Evolutionary conservation across 2,329 filamentous ascomycete species (phyloP).

Genomic region (Beauveria asiatica): DNA sequence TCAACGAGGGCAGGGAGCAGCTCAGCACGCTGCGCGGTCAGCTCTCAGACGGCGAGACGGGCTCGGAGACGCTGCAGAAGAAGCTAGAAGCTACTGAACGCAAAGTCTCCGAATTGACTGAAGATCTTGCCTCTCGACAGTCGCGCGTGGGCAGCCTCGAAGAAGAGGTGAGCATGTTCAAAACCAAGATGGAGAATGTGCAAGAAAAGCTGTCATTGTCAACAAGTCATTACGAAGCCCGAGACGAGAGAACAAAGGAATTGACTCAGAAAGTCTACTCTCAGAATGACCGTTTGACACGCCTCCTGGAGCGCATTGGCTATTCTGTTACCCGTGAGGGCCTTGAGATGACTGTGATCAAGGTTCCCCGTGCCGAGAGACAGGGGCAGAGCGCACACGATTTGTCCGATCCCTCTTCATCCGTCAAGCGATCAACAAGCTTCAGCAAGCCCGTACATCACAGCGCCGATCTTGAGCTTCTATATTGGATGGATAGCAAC

Average conservation of each 20-base stretch:
- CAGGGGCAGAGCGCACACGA: constrained; percentile 46
- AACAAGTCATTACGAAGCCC: constrained; percentile 54
- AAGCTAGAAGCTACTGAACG: constrained; percentile 68
- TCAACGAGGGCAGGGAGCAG: constrained; percentile 59
- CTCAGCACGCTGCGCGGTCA: constrained; percentile 59
- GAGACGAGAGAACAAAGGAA: constrained; percentile 68
- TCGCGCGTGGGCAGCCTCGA: constrained; percentile 69
- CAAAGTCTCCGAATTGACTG: constrained; percentile 57
- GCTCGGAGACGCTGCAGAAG: constrained; percentile 69
- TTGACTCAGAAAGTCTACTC: constrained; percentile 74
- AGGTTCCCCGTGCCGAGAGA: constrained; percentile 54
- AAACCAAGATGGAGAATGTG: constrained; percentile 52
- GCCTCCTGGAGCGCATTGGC: constrained; percentile 77
- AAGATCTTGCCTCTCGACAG: constrained; percentile 65
- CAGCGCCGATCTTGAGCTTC: constrained; percentile 58
- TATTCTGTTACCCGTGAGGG: constrained; percentile 72
- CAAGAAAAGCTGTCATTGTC: constrained; percentile 44
- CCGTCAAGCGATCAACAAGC: constrained; percentile 45
- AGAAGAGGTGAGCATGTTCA: constrained; percentile 62
- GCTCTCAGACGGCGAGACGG: constrained; percentile 75
- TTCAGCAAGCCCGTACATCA: constrained; percentile 49
- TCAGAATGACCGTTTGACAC: constrained; percentile 75
- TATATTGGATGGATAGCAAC: constrained; percentile 73
- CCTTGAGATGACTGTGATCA: constrained; percentile 65
- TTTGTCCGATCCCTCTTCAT: constrained; percentile 46